A percentile compares a stretch with the other conserved stretches of the same genome.
Conservation (phyloP, 2,329 filamentous ascomycete genomes). For the Fusarium foetens region DNA sequence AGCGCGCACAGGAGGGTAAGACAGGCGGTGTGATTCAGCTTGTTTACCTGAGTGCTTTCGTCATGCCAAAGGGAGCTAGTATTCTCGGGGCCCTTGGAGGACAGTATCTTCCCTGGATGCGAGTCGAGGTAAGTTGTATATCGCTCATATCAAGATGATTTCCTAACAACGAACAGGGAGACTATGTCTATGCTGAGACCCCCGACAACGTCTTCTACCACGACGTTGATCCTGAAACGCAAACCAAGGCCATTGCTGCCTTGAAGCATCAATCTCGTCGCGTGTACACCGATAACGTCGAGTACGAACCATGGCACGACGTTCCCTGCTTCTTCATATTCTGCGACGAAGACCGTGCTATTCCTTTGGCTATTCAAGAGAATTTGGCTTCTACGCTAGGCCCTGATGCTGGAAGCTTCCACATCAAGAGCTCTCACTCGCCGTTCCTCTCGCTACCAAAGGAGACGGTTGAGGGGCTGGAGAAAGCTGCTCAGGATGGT, state of each 20-base stretch:
- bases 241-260: background rate
- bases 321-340: background rate
- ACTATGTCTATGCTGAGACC: constrained; percentile 8
- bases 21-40: constrained; percentile 1
- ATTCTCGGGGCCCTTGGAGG: background rate
- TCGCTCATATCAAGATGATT: fast-evolving
- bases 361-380: constrained; percentile 6
- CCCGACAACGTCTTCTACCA: constrained; percentile 13
- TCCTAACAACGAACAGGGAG: background rate
- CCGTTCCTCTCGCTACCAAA: constrained; percentile 9
- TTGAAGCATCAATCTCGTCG: constrained; percentile 16
- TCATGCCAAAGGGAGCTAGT: background rate
- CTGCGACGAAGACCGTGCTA: constrained; percentile 8
- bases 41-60: constrained; percentile 7
- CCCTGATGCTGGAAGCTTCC: background rate
- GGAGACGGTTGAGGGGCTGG: background rate
- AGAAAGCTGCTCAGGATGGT: constrained; percentile 5
- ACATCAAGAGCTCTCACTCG: constrained; percentile 2
- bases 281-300: background rate
- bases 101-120: constrained; percentile 19
- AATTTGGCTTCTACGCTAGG: constrained; percentile 3
- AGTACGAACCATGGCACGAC: constrained; percentile 16
- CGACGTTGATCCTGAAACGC: background rate
- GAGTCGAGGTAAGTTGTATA: background rate
- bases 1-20: constrained; percentile 11